Evolutionary conservation across 345 rosid genomes (phyloP).

Genomic region (Raphanus sativus): DNA sequence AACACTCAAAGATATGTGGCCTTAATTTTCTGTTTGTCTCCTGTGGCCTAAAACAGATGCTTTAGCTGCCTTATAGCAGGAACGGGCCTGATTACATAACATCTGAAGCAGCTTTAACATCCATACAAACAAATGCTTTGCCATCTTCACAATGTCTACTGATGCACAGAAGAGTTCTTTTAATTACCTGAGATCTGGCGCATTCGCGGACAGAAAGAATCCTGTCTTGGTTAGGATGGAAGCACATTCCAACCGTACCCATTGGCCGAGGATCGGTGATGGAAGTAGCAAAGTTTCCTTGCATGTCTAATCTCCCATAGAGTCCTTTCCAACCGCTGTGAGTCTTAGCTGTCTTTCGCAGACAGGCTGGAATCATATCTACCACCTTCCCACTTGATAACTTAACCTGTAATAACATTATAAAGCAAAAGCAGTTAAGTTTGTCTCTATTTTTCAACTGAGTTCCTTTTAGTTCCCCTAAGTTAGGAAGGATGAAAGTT

Average conservation of each 20-base stretch:
- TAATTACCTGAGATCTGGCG: constrained; percentile 76
- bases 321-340: constrained; percentile 90
- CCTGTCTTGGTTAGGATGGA: constrained; percentile 88
- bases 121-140: background rate
- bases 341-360: constrained; percentile 67
- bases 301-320: constrained; percentile 85
- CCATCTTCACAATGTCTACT: background rate
- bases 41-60: too few relatives aligned
- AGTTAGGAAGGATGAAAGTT: too few relatives aligned
- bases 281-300: constrained; percentile 89
- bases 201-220: constrained; percentile 86
- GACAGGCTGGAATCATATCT: constrained; percentile 72
- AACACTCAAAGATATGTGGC: too few relatives aligned
- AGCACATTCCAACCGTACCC: constrained; percentile 92
- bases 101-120: background rate
- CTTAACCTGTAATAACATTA: constrained; percentile 43
- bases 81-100: too few relatives aligned
- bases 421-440: background rate
- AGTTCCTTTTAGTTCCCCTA: background rate
- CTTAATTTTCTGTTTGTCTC: too few relatives aligned
- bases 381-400: constrained; percentile 62
- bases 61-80: too few relatives aligned
- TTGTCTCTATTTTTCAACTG: background rate
- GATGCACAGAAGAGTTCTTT: background rate
- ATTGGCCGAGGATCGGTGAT: constrained; percentile 86